A percentile compares a stretch with the other conserved stretches of the same genome.
phyloP scores from a whole-genome alignment of 805 yeast species.

The Ogataea angusta region DNA sequence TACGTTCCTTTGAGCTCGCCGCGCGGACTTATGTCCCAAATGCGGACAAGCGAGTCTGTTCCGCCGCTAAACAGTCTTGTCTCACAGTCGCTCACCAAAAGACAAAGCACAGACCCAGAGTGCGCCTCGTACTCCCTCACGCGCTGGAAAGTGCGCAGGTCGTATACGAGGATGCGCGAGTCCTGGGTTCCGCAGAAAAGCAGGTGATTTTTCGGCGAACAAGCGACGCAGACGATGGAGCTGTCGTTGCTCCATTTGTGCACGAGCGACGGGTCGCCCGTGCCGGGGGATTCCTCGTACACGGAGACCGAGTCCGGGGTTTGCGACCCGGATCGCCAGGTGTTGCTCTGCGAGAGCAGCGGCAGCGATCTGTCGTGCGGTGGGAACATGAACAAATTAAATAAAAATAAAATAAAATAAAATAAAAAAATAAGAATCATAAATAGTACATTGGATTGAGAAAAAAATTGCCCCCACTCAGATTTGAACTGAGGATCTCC shows the following conservation, averaged over 20 bases:
- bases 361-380: conserved; percentile 16
- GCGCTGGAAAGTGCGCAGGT: conserved; percentile 59
- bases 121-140: conserved; percentile 57
- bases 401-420: conserved; percentile 1
- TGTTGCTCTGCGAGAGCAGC: conserved; percentile 8
- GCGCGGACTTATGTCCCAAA: conserved; percentile 64
- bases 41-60: conserved; percentile 82
- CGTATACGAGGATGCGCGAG: conserved; percentile 70
- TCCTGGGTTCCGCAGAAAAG: conserved; percentile 91
- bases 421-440: conserved; percentile 2
- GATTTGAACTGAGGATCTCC: conserved; percentile 36
- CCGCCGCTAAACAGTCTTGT: conserved; percentile 76
- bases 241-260: conserved; percentile 77
- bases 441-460: background rate
- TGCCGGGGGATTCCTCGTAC: background rate
- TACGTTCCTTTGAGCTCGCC: conserved; percentile 38
- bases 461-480: conserved; percentile 31
- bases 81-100: conserved; percentile 54
- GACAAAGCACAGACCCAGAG: conserved; percentile 69
- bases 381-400: conserved; percentile 2
- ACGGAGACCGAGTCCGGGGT: conserved; percentile 7
- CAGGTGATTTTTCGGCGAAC: conserved; percentile 54
- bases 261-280: conserved; percentile 14
- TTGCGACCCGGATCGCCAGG: conserved; percentile 7
- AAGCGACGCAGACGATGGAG: conserved; percentile 69